Base-by-base conservation (phyloP, 768 basidiomycete species). In the Chiua virens region DNA sequence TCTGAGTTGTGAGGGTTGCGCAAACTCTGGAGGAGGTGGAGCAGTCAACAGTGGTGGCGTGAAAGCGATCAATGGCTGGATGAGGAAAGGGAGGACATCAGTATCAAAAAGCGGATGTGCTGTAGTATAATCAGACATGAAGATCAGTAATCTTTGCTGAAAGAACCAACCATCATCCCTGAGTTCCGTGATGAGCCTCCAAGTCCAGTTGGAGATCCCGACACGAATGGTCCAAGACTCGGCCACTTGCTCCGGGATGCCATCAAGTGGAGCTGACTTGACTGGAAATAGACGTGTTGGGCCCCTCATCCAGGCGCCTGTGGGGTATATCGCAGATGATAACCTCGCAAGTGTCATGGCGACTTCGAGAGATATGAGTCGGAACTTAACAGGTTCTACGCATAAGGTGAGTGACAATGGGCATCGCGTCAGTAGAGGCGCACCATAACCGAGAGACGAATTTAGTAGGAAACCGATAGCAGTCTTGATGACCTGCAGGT, bases 391-490 rank as follows among this genome's bases (percentile, higher is more conserved):
- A 38, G 86, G 78, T 59, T 90, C 91, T 93, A 59, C 23, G 49
- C 36, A 52, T 47, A 51, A 25, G 48, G 4, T 36, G 25, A 27
- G 34, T 51, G 37, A 37, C 36, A 51, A 25, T 39, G 49, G 37
- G n/a, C 6, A 45, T 52, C 36, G 20, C 42, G n/a, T 37, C 28
- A 46, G 39, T 32, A 34, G 42, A 38, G 17, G 67, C 80, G 47
- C 58, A 89, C 92, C 88, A 65, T 82, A 91, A 48, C 83, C 85
- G 38, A 93, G 73, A 56, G 85, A 83, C 13, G 83, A 81, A 61
- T 94, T 94, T 42, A 93, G 70, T 15, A 93, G 75, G 21, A 87
- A 83, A 7, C 91, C 92, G 49, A 93, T 79, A 3, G 87, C 79
- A 8, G 88, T 91, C 62, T 85, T 83, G 54, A 91, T 74, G 53